phyloP scores from a whole-genome alignment of 2,329 filamentous ascomycete species.

The Lanzia echinophila region DNA sequence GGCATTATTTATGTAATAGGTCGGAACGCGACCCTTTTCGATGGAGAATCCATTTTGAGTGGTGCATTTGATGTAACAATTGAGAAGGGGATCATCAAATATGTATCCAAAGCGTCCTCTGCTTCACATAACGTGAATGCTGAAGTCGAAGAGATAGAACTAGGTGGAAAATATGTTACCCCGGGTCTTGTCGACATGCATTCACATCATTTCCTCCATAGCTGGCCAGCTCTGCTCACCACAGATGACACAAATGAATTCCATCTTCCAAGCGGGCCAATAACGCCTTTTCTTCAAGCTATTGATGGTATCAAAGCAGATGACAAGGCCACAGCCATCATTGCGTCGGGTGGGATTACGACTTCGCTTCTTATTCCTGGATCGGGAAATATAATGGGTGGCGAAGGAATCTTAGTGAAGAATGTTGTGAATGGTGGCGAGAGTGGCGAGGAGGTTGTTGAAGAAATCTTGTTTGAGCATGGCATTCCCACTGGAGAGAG shows the following conservation, averaged over 20 bases:
- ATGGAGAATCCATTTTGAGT: conserved; percentile 33
- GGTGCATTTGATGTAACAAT: conserved; percentile 34
- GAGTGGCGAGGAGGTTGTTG: conserved; percentile 34
- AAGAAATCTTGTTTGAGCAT: conserved; percentile 37
- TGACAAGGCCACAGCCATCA: conserved; percentile 33
- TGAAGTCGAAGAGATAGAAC: conserved; percentile 24
- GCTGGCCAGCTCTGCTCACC: conserved; percentile 32
- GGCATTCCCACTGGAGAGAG: conserved; percentile 31
- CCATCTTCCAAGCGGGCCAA: conserved; percentile 27
- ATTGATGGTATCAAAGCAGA: conserved; percentile 38
- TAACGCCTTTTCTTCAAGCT: conserved; percentile 35
- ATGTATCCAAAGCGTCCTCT: conserved; percentile 23
- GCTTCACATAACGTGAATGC: conserved; percentile 8
- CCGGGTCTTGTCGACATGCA: conserved; percentile 42
- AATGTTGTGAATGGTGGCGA: conserved; percentile 33
- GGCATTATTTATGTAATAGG: no score
- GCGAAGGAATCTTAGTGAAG: conserved; percentile 38
- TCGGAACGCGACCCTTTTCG: no score
- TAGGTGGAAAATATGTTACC: conserved; percentile 36
- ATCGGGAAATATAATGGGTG: conserved; percentile 40
- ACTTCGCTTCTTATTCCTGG: conserved; percentile 41
- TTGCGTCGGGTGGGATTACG: conserved; percentile 40
- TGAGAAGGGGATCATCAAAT: conserved; percentile 33
- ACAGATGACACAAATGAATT: conserved; percentile 36
- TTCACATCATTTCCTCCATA: conserved; percentile 34